These are phyloP conservation scores for Salix viminalis DNA, from an alignment of 345 rosid genomes.

Conservation along the genomic window DNA sequence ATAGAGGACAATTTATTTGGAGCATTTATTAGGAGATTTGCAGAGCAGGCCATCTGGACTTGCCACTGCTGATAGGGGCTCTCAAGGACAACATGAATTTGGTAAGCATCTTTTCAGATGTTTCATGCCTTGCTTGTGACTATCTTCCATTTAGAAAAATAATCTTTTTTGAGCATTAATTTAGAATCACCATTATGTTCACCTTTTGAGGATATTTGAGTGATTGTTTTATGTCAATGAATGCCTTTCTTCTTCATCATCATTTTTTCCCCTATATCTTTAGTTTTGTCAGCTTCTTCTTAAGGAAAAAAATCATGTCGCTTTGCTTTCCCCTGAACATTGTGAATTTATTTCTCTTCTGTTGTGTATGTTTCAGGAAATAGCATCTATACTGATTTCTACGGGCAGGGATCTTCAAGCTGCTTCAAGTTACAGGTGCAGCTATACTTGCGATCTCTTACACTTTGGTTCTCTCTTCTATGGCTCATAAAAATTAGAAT, in stretches of 20 bases:
- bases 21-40: slow-evolving; percentile 29
- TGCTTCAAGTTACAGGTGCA: slow-evolving; percentile 55
- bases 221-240: background rate
- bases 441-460: slow-evolving; percentile 3
- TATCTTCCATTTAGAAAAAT: background rate
- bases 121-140: background rate
- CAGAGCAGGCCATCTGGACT: slow-evolving; percentile 20
- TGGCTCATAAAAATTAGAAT: background rate
- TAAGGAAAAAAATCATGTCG: background rate
- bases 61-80: slow-evolving; percentile 12
- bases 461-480: background rate
- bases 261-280: background rate
- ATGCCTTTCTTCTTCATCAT: background rate
- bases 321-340: background rate
- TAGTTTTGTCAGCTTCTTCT: background rate
- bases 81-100: slow-evolving; percentile 14
- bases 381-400: slow-evolving; percentile 21
- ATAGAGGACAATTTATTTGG: slow-evolving; percentile 41
- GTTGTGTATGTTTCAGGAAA: slow-evolving; percentile 22
- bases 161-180: background rate
- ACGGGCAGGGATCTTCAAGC: slow-evolving; percentile 33
- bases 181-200: background rate
- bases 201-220: background rate
- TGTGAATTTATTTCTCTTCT: background rate
- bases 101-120: slow-evolving; percentile 24